These are phyloP conservation scores for Sporobolomyces pararoseus DNA, from an alignment of 768 basidiomycete genomes.

Conservation along the genomic window DNA sequence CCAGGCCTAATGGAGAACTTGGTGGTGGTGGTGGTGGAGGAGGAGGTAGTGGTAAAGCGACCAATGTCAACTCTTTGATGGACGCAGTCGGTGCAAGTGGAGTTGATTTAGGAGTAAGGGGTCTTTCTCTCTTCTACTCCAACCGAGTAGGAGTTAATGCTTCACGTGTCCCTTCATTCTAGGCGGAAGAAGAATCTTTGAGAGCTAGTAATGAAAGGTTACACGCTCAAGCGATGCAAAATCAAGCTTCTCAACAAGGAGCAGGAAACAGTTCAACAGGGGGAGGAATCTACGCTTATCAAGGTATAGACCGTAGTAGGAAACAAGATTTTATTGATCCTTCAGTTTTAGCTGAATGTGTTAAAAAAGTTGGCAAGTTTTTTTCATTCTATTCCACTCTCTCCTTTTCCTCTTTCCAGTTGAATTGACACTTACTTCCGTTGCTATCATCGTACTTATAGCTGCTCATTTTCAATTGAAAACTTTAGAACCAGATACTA, in stretches of 20 bases:
- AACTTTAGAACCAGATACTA: conserved; percentile 50
- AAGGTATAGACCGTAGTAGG: conserved; percentile 71
- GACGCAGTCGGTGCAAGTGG: conserved; percentile 41
- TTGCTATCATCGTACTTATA: neutral
- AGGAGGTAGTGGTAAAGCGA: neutral
- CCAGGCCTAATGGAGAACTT: neutral
- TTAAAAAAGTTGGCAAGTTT: conserved; percentile 58
- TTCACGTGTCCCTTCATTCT: no score
- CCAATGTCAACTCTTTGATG: conserved; percentile 39
- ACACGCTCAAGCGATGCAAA: conserved; percentile 59
- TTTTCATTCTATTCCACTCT: neutral
- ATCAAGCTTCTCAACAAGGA: neutral
- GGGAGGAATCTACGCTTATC: conserved; percentile 16
- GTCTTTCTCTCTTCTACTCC: neutral
- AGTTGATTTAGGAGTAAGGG: conserved; percentile 36
- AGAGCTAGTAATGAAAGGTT: conserved; percentile 58
- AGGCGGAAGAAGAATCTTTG: conserved; percentile 83
- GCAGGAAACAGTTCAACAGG: neutral
- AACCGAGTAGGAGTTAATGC: no score
- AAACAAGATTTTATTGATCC: conserved; percentile 75
- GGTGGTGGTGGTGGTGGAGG: neutral
- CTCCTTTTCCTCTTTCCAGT: no score
- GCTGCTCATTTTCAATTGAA: conserved; percentile 36
- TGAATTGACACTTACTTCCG: no score
- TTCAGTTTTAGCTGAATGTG: conserved; percentile 61